Evolutionary conservation across 768 basidiomycete genomes (phyloP), one percentile per base, ranked within the genome.

Genomic region (Chalciporus sphaerocephalus): DNA sequence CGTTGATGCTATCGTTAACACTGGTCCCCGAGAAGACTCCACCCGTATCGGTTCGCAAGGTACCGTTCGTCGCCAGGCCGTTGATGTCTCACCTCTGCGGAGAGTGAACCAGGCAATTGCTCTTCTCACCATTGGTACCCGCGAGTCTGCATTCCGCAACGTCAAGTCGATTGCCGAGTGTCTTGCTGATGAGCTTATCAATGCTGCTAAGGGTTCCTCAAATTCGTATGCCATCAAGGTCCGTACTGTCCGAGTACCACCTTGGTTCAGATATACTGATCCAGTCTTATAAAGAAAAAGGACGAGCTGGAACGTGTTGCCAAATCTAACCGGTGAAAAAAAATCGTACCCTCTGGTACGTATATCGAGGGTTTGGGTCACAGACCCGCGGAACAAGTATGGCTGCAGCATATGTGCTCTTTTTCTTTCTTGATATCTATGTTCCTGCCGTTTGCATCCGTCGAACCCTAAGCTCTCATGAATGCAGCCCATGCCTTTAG

Each of bases 191-290:
- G 96, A 99, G 71, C 87, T 98, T 64, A 97, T 98, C 81, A 99
- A 99, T 70, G 96, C 96, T 43, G 96, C 95, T 55, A 98, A 99
- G 78, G 96, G 96, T 54, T 98, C 96, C 40, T 97, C 94, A 64
- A 99, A 99, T 87, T 98, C 95, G 44, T 99, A 98, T 69, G 95
- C 95, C 52, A 99, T 99, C 81, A 98, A 97, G 90, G 88, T 89
- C 36, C 37, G 72, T 60, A 24, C 12, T 9, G 7, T 27, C 6
- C 17, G 42, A 24, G 11, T 12, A 2, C 2, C 8, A 13, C 8
- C 17, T 1, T 5, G 28, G 44, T 3, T 21, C 11, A 17, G 30
- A 15, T 35, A 44, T 23, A 35, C 32, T 61, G 33, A 52, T 28
- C 9, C 5, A 25, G 43, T 12, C 0, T 3, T 23, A 5, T 5